phyloP scores from a whole-genome alignment of 129 eudicot species.

The Flaveria brownii region DNA sequence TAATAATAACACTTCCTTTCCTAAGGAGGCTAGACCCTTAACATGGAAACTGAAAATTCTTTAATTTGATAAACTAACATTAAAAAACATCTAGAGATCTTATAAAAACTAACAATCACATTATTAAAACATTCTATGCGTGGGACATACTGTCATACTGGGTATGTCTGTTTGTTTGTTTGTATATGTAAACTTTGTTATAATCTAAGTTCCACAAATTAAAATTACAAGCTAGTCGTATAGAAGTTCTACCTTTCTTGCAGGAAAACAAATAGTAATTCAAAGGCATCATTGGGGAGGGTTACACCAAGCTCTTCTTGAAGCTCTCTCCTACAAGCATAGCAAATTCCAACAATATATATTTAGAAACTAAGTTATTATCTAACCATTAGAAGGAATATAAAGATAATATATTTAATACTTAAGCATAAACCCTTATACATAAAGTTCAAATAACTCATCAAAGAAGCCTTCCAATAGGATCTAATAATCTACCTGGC shows the following conservation, averaged over 20 bases:
- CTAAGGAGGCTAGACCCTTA: background rate
- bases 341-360: constrained; percentile 3
- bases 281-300: constrained; percentile 92
- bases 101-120: background rate
- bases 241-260: constrained; percentile 62
- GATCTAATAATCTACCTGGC: constrained; percentile 56
- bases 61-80: background rate
- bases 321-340: constrained; percentile 84
- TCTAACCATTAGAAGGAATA: background rate
- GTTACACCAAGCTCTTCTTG: constrained; percentile 86
- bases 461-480: constrained; percentile 1
- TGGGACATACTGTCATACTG: no score
- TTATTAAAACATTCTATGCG: no score
- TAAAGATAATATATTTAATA: background rate
- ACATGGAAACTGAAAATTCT: background rate
- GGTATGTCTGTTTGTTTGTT: no score
- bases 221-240: background rate
- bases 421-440: constrained; percentile 1
- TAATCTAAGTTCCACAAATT: background rate
- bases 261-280: constrained; percentile 60
- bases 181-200: constrained; percentile 3
- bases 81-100: background rate
- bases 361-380: background rate
- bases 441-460: background rate
- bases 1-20: background rate